Evolutionary conservation across 164 flowering plant genomes (phyloP), one percentile per base, ranked within the genome.

Genomic region (Amborella trichopoda): DNA sequence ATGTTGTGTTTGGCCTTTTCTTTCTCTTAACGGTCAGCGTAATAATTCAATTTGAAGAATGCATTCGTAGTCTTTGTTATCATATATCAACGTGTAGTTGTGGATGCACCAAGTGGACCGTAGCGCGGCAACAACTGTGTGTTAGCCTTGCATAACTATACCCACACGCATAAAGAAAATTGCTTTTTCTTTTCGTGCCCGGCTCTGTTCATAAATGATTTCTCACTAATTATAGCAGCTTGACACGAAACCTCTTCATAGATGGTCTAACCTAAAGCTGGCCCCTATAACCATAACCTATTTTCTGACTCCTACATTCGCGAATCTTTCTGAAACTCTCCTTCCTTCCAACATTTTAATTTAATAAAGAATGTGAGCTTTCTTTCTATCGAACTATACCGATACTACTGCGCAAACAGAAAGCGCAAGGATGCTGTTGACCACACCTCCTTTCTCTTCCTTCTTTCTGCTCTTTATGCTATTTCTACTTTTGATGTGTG

Each of bases 391-490:
- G 34, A 30, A 30, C 34, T 30, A 30, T 30, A 30, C 34, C 34
- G 34, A 30, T 12, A 30, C 34, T 30, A 30, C 34, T 30, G 12
- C 12, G 34, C 34, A 30, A 30, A 30, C 12, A 30, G 34, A 30
- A 30, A 30, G 34, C 12, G 34, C 34, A 30, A 30, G 34, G 34
- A 30, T 30, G 12, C 12, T n/a, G n/a, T n/a, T n/a, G n/a, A n/a
- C n/a, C n/a, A n/a, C n/a, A n/a, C n/a, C n/a, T n/a, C n/a, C n/a
- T 30, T 30, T 30, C 34, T 30, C 34, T 30, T 30, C 34, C 34
- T 30, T 30, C 34, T 30, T 30, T 30, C 34, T 30, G 12, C 34
- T 30, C 34, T 30, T 30, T 30, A 30, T 30, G 34, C 34, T 30
- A 30, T 30, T 30, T 30, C 34, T 30, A 30, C 12, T 30, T 30